Conservation (phyloP, 2,329 filamentous ascomycete species). For the Xylariomycetidae sp. region DNA sequence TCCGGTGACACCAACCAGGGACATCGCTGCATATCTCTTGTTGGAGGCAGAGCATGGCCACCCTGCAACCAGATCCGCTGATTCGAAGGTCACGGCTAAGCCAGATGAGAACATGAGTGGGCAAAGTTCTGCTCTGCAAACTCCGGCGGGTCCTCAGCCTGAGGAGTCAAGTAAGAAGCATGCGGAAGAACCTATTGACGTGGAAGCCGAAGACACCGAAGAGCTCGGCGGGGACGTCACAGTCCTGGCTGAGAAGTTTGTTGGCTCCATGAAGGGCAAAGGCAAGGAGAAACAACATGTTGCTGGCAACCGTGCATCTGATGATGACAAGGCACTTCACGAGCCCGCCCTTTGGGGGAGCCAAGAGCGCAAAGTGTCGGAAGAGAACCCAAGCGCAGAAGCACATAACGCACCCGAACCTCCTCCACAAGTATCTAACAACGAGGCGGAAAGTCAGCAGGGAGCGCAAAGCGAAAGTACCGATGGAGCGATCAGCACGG, state of each 20-base stretch:
- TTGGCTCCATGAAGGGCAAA: conserved; percentile 28
- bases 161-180: conserved; percentile 10
- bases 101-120: no score
- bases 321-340: conserved; percentile 39
- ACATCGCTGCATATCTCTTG: no score
- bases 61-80: no score
- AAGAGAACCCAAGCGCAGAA: conserved; percentile 18
- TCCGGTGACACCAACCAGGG: no score
- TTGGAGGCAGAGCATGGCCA: no score
- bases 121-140: no score
- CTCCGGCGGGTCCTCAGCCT: no score
- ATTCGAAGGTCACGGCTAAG: no score
- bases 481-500: conserved; percentile 18
- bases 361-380: conserved; percentile 30
- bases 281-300: conserved; percentile 31
- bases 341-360: conserved; percentile 39
- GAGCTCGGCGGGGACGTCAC: conserved; percentile 24
- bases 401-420: no score
- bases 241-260: conserved; percentile 30
- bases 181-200: conserved; percentile 6
- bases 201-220: conserved; percentile 15
- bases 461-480: background rate
- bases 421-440: no score
- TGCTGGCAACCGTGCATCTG: conserved; percentile 32
- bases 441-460: conserved; percentile 9